Evolutionary conservation across 2,329 filamentous ascomycete species (phyloP).

Genomic region (Neoarthrinium moseri): DNA sequence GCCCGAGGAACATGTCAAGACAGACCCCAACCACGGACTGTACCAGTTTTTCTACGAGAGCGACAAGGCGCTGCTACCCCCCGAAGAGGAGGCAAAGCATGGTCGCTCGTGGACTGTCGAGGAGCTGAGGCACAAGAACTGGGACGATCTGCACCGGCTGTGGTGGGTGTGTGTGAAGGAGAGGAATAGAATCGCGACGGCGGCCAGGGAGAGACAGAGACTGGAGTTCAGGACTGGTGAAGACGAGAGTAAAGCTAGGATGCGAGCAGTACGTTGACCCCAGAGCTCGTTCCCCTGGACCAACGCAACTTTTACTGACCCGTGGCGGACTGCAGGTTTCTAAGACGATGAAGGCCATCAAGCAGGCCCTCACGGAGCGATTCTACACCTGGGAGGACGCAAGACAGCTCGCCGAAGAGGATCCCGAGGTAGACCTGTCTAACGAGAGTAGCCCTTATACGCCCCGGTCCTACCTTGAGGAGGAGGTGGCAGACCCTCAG

Average conservation of each 20-base stretch:
- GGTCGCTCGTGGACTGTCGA: slow-evolving; percentile 82
- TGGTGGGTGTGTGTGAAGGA: slow-evolving; percentile 97
- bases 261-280: slow-evolving; percentile 58
- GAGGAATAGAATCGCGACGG: slow-evolving; percentile 84
- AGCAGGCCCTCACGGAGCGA: slow-evolving; percentile 81
- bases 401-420: slow-evolving; percentile 59
- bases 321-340: slow-evolving; percentile 55
- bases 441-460: slow-evolving; percentile 47
- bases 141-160: slow-evolving; percentile 86
- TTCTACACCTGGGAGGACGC: slow-evolving; percentile 87
- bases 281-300: background rate
- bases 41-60: slow-evolving; percentile 86
- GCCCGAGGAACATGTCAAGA: slow-evolving; percentile 49
- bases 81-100: slow-evolving; percentile 68
- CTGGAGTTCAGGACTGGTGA: slow-evolving; percentile 73
- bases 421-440: slow-evolving; percentile 65
- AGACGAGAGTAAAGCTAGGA: slow-evolving; percentile 62
- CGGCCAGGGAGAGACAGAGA: slow-evolving; percentile 65
- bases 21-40: slow-evolving; percentile 77
- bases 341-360: slow-evolving; percentile 78
- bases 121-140: slow-evolving; percentile 86
- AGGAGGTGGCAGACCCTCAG: slow-evolving; percentile 25
- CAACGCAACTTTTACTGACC: background rate
- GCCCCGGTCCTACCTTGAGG: slow-evolving; percentile 38
- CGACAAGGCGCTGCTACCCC: slow-evolving; percentile 67